Conservation (phyloP, 164 flowering plant species). For the Macadamia tetraphylla region DNA sequence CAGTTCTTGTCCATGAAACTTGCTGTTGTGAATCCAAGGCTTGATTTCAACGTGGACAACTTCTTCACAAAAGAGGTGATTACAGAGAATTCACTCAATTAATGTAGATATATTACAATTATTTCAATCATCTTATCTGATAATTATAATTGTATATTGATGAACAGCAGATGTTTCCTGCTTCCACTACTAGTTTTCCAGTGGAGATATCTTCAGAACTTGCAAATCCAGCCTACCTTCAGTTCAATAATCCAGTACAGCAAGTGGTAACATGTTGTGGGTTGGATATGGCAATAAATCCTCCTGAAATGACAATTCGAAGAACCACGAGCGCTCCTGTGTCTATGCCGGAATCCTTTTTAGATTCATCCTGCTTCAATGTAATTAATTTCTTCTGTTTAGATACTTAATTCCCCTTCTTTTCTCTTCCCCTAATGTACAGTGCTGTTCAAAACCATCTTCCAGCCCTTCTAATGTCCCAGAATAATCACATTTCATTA, state of each 20-base stretch:
- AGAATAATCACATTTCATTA: conserved; percentile 2
- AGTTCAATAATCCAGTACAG: conserved; percentile 39
- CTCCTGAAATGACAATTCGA: conserved; percentile 43
- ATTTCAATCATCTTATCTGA: too few species aligned
- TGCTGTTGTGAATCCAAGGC: conserved; percentile 72
- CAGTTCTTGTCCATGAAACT: conserved; percentile 97
- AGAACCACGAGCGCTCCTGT: conserved; percentile 62
- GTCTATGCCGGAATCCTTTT: conserved; percentile 45
- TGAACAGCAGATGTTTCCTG: conserved; percentile 41
- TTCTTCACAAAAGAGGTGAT: conserved; percentile 70
- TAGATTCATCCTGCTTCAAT: conserved; percentile 53
- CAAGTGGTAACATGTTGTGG: conserved; percentile 37
- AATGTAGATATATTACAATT: too few species aligned
- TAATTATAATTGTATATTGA: not conserved
- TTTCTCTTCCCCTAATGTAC: not conserved
- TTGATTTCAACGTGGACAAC: conserved; percentile 61
- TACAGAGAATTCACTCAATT: not conserved
- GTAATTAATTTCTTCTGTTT: conserved; percentile 43
- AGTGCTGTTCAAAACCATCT: too few species aligned
- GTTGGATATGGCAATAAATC: conserved; percentile 39
- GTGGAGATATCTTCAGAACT: conserved; percentile 40
- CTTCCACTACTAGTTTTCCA: conserved; percentile 33
- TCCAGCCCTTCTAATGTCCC: not conserved
- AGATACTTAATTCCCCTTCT: not conserved
- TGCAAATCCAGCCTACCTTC: conserved; percentile 42